Evolutionary conservation across 371 early-diverging fungal genomes (phyloP).

Genomic region (Smittium culicis): DNA sequence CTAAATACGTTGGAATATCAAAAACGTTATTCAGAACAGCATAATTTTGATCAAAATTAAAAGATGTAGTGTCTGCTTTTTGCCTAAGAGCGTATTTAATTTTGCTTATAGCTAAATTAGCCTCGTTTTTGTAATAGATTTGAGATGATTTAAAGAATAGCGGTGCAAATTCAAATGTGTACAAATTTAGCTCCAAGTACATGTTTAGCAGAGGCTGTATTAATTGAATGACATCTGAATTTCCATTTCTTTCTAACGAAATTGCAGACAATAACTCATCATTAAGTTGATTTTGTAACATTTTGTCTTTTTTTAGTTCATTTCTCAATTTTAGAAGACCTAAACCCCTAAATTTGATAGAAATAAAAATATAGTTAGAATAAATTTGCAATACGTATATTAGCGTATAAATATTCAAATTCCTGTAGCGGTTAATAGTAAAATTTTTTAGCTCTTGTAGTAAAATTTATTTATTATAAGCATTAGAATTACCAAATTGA

Average conservation of each 20-base stretch:
- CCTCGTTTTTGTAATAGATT: constrained; percentile 6
- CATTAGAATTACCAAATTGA: constrained; percentile 1
- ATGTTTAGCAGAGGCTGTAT: not conserved
- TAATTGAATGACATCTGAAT: not conserved
- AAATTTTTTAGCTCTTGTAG: no score
- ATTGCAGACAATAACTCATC: not conserved
- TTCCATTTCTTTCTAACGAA: not conserved
- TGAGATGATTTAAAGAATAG: not conserved
- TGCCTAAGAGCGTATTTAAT: not conserved
- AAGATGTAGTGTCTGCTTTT: not conserved
- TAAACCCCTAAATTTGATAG: not conserved
- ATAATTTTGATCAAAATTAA: not conserved
- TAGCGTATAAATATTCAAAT: not conserved
- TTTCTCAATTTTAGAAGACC: not conserved
- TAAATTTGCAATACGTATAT: not conserved
- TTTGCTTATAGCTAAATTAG: not conserved
- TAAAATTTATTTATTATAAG: not conserved
- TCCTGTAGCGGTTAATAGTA: no score
- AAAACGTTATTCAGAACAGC: not conserved
- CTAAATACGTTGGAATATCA: not conserved
- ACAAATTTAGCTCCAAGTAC: not conserved
- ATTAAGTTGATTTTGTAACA: not conserved
- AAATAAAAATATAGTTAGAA: not conserved
- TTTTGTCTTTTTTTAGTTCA: not conserved
- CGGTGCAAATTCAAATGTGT: not conserved